A percentile compares a stretch with the other conserved stretches of the same genome.
Conservation (phyloP, 441 rosid genomes). For the Lepidium campestre region DNA sequence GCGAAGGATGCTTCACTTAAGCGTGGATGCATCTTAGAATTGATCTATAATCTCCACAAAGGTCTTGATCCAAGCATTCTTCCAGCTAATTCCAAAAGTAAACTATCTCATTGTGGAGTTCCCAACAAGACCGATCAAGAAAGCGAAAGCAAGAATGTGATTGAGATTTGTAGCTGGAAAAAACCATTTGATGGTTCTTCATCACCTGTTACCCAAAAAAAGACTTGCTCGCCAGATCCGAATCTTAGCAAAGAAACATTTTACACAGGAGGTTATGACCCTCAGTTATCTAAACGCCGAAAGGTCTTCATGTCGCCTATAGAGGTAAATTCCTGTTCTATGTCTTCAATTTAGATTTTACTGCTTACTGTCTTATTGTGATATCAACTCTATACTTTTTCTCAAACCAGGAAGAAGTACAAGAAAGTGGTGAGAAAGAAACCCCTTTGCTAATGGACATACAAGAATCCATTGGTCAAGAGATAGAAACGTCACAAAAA, state of each 20-base stretch:
- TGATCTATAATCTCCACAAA: slow-evolving; percentile 47
- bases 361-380: neutral
- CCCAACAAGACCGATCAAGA: slow-evolving; percentile 25
- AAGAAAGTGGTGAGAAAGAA: slow-evolving; percentile 33
- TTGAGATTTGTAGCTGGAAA: slow-evolving; percentile 25
- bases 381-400: neutral
- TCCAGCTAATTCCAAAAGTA: slow-evolving; percentile 27
- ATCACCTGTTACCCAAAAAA: slow-evolving; percentile 10
- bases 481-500: slow-evolving; percentile 14
- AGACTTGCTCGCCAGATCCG: slow-evolving; percentile 14
- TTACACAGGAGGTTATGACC: slow-evolving; percentile 20
- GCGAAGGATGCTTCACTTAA: slow-evolving; percentile 67
- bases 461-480: slow-evolving; percentile 1
- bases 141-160: slow-evolving; percentile 25
- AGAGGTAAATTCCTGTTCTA: slow-evolving; percentile 35
- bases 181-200: slow-evolving; percentile 20
- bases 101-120: slow-evolving; percentile 12
- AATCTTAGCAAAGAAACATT: slow-evolving; percentile 8
- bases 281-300: slow-evolving; percentile 12
- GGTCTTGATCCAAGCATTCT: slow-evolving; percentile 34
- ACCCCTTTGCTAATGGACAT: slow-evolving; percentile 26
- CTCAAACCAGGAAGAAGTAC: slow-evolving; percentile 53
- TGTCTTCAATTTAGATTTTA: neutral
- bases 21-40: slow-evolving; percentile 42
- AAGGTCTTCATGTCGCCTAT: slow-evolving; percentile 40